Base-by-base conservation (phyloP, 352 stramenopile genomes). In the Globisporangium sylvaticum region DNA sequence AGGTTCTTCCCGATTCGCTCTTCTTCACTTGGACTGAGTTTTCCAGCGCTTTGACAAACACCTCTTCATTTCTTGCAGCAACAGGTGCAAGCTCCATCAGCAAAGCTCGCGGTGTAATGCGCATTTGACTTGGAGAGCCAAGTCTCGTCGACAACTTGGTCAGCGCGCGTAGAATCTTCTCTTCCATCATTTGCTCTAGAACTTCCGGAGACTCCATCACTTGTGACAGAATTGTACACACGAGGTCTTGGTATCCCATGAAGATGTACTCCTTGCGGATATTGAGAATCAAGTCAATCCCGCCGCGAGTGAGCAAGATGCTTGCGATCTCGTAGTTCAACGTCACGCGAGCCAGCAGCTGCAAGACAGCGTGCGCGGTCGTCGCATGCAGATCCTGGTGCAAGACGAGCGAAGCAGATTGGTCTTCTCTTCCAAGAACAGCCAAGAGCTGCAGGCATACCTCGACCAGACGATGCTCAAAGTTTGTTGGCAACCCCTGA, bases 131-230 rank as follows among this genome's bases (percentile, higher is more conserved):
- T 27, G 83, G 83, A 27, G 87, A 72, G 9, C 87, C 87, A 59
- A 92, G 87, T 31, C 88, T 78, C 8, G 84, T 74, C 25, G 85
- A 78, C 44, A 96, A 62, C 67, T 96, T 96, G 2, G 77, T 79
- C 27, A 96, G 87, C 7, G 84, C 83, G 46, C 83, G 79, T 14
- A 76, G 58, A 73, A 96, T 94, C 61, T 92, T 94, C 14, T 94
- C 87, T 68, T 95, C 85, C 86, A 95, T 95, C 68, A 88, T 88
- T 32, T 89, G 80, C 67, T 95, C 77, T n/a, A 96, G 66, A 7
- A 95, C 84, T 64, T 93, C 81, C 3, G 88, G 88, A 4, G 88
- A 95, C 65, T 95, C 87, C 31, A 96, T 70, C 8, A 85, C 71
- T 53, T 94, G 87, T 15, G 84, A 88, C 3, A 96, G 64, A 22